A percentile compares a stretch with the other conserved stretches of the same genome.
Evolutionary conservation across 1,284 basidiomycete genomes (phyloP).

Genomic region (Marasmius fiardii): DNA sequence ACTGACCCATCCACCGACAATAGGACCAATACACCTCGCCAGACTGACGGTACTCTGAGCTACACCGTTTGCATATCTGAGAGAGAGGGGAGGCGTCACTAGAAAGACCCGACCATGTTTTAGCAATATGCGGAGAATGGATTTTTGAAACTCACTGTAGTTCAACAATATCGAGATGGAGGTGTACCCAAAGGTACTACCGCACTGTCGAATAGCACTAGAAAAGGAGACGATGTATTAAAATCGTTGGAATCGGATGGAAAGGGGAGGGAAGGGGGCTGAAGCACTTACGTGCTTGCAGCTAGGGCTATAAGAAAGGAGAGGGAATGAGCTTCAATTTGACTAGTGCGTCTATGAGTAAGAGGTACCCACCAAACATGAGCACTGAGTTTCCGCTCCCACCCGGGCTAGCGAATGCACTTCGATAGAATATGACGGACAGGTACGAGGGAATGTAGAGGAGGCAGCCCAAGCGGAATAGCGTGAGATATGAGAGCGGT

Average conservation of each 20-base stretch:
- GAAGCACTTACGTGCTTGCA: conserved; percentile 54
- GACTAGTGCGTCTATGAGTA: no score
- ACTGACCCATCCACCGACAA: conserved; percentile 71
- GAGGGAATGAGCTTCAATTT: conserved; percentile 14
- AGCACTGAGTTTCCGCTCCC: neutral
- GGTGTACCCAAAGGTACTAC: conserved; percentile 75
- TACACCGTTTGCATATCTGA: conserved; percentile 77
- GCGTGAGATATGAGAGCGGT: conserved; percentile 61
- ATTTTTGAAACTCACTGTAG: conserved; percentile 63
- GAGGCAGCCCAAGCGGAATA: conserved; percentile 4
- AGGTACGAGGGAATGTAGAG: conserved; percentile 1
- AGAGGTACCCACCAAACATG: conserved; percentile 11
- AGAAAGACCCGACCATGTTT: conserved; percentile 6
- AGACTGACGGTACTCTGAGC: conserved; percentile 83
- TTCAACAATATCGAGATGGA: conserved; percentile 78
- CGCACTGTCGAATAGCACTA: conserved; percentile 76
- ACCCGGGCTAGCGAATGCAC: neutral
- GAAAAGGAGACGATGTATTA: conserved; percentile 12
- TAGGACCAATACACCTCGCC: conserved; percentile 72
- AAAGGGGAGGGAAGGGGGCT: conserved; percentile 23
- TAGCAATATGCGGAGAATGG: neutral
- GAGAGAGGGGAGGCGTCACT: conserved; percentile 78
- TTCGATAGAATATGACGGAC: neutral
- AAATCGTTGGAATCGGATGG: no score
- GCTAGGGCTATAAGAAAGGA: neutral